These are phyloP conservation scores for Aspergillus sp. DNA, from an alignment of 2,329 filamentous ascomycete species.

Conservation along the genomic window DNA sequence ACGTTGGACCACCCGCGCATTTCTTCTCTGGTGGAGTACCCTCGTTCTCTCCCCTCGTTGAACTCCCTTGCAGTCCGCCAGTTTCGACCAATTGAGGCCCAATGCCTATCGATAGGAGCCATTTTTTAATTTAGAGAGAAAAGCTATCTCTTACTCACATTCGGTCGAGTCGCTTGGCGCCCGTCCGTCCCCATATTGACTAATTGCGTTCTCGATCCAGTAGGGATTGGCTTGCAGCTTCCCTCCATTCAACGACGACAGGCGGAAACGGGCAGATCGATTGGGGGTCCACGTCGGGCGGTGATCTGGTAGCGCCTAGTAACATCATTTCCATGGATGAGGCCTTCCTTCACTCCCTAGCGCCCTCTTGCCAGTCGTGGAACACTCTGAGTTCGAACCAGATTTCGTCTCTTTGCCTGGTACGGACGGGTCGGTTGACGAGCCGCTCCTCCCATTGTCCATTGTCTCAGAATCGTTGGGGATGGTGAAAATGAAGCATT, in stretches of 20 bases:
- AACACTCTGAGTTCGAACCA: not conserved
- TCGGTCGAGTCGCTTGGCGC: not conserved
- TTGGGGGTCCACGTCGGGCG: not conserved
- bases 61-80: not conserved
- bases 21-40: conserved; percentile 1
- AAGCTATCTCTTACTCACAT: not conserved
- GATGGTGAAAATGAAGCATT: not conserved
- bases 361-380: not conserved
- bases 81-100: not conserved
- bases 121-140: not conserved
- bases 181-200: not conserved
- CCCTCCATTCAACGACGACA: not conserved
- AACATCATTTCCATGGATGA: not conserved
- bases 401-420: no score
- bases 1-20: conserved; percentile 7
- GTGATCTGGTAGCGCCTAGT: not conserved
- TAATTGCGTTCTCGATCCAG: conserved; percentile 1
- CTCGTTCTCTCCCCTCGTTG: not conserved
- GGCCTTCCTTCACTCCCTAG: not conserved
- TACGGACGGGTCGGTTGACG: conserved; percentile 5
- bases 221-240: conserved; percentile 6
- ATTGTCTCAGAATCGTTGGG: not conserved
- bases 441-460: not conserved
- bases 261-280: conserved; percentile 3
- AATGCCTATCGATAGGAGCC: not conserved